Evolutionary conservation across 2,329 filamentous ascomycete genomes (phyloP), one percentile per base, ranked within the genome.

Genomic region (Botrytis byssoidea): DNA sequence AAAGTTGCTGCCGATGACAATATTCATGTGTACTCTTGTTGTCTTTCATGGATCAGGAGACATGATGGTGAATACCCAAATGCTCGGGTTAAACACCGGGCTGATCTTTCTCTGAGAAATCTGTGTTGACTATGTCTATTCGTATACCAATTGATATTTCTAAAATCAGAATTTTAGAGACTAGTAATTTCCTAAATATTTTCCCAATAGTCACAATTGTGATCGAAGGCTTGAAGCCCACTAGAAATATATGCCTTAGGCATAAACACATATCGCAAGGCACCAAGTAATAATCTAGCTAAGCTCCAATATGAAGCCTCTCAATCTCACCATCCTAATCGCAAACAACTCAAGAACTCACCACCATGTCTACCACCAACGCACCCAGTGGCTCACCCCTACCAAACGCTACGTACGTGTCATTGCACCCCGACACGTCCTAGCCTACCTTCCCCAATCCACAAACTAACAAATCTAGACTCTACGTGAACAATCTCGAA

Each of bases 401-500:
- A 76, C 85, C 88, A 74, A 87, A 90, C 79, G 86, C 88, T 83
- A 91, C 89, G 89, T 91, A 88, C 88, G 89, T 91, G 89, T 91
- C 89, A 91, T 91, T 91, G 89, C 88, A 91, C 89, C 84, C 83
- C 87, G 89, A 90, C 88, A 89, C 87, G 86, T 85, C 82, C 78
- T 72, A 67, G 55, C 69, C 65, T 25, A 66, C 59, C 40, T 77
- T 48, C 51, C 67, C 74, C 25, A 32, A n/a, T 6, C 37, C 37
- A 32, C n/a, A 55, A 51, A 64, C 57, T 32, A 48, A 35, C 59
- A n/a, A 18, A 40, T 60, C 74, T 81, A 91, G 89, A 75, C 88
- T 91, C 71, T 91, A 91, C 79, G 88, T 90, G 73, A 93, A 92
- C 79, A 98, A 98, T 82, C 90, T 99, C 74, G 93, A 98, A 84